Evolutionary conservation across 176 grass and related monocot species (phyloP).

Genomic region (Thalia dealbata): DNA sequence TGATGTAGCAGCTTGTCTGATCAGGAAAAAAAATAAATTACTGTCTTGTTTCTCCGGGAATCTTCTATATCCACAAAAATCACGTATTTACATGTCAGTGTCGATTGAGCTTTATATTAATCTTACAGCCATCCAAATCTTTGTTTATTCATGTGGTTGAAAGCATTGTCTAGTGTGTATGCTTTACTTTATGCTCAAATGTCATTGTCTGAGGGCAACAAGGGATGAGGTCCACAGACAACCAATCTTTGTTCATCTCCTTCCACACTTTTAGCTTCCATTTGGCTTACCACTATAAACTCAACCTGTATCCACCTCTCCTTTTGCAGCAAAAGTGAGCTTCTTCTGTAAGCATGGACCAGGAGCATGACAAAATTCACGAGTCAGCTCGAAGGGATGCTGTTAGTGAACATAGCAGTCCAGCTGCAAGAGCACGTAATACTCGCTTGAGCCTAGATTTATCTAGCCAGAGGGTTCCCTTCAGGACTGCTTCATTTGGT

Average conservation of each 20-base stretch:
- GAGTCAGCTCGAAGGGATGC: background rate
- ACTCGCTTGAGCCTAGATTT: constrained; percentile 3
- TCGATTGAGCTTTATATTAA: background rate
- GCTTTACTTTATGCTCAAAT: background rate
- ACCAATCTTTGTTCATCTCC: background rate
- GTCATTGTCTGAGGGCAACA: background rate
- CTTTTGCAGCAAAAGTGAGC: background rate
- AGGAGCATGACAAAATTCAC: background rate
- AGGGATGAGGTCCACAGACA: background rate
- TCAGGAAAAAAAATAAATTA: background rate
- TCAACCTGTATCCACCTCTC: background rate
- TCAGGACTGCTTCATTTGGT: constrained; percentile 4
- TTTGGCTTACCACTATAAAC: background rate
- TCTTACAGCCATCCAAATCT: background rate
- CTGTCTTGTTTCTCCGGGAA: background rate
- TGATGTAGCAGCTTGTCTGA: background rate
- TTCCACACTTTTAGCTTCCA: background rate
- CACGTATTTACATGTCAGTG: background rate
- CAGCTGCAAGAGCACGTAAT: background rate
- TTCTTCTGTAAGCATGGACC: background rate
- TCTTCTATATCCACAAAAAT: background rate
- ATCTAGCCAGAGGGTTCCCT: constrained; percentile 4
- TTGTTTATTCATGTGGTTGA: background rate
- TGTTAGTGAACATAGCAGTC: constrained; percentile 3
- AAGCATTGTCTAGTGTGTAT: background rate